A percentile compares a stretch with the other conserved stretches of the same genome.
Conservation (phyloP, 2,329 filamentous ascomycete genomes). For the Leptographium wingfieldii region DNA sequence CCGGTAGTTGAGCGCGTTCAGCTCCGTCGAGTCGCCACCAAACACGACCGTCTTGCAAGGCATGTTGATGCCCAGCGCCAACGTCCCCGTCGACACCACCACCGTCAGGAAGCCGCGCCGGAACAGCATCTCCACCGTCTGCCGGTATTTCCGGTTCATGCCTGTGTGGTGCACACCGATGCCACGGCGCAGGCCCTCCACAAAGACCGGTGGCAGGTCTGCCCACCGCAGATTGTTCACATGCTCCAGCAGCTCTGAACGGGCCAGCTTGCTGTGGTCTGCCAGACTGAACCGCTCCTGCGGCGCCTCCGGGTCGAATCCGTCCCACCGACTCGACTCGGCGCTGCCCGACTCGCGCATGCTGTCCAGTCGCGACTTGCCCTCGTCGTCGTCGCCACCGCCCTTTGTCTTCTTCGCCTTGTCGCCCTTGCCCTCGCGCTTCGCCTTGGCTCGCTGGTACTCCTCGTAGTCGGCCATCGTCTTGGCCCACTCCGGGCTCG, state of each 20-base stretch:
- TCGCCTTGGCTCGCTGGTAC: slow-evolving; percentile 34
- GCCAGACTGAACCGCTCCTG: slow-evolving; percentile 54
- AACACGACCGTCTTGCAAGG: slow-evolving; percentile 75
- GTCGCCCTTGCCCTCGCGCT: slow-evolving; percentile 10
- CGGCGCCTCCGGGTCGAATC: slow-evolving; percentile 54
- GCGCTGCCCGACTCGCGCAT: slow-evolving; percentile 41
- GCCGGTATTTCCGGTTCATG: background rate
- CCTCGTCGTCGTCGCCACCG: slow-evolving; percentile 28
- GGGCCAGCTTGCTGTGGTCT: slow-evolving; percentile 30
- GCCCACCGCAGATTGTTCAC: background rate
- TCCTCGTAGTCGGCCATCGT: slow-evolving; percentile 37
- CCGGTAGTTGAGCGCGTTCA: slow-evolving; percentile 49
- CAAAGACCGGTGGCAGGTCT: background rate
- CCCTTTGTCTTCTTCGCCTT: slow-evolving; percentile 20
- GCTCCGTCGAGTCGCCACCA: slow-evolving; percentile 55
- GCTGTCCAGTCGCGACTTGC: slow-evolving; percentile 39
- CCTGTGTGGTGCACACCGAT: background rate
- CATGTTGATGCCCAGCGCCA: slow-evolving; percentile 72
- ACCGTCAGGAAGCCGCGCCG: slow-evolving; percentile 48
- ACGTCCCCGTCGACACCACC: slow-evolving; percentile 63
- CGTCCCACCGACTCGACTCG: slow-evolving; percentile 45
- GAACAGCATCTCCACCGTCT: slow-evolving; percentile 45
- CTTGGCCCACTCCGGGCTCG: slow-evolving; percentile 45
- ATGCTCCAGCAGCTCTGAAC: background rate
- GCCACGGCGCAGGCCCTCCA: background rate